Percentiles rank a stretch among this genome's conserved stretches.
Conservation (phyloP, 345 rosid species). For the Clausena lansium region DNA sequence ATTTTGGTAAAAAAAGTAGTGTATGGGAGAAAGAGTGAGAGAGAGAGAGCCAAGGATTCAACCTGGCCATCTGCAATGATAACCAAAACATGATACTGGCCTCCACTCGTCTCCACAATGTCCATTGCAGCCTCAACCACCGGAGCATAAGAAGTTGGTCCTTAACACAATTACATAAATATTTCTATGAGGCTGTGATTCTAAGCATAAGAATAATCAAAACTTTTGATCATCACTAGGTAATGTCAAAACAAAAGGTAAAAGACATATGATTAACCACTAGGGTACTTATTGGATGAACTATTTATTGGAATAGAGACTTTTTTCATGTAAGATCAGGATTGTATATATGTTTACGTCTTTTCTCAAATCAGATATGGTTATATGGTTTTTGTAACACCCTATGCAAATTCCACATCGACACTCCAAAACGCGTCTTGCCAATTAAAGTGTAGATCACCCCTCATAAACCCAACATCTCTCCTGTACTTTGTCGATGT, state of each 20-base stretch:
- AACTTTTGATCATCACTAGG: background rate
- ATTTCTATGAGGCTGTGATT: constrained; percentile 4
- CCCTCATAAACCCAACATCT: no score
- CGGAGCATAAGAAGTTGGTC: constrained; percentile 81
- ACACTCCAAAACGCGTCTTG: no score
- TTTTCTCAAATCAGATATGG: background rate
- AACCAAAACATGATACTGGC: constrained; percentile 76
- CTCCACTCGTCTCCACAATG: constrained; percentile 63
- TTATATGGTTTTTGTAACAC: no score
- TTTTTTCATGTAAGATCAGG: no score
- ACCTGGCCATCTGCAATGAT: constrained; percentile 88
- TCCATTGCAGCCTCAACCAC: constrained; percentile 63
- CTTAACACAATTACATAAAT: constrained; percentile 27
- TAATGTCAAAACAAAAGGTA: background rate
- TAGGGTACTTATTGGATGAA: background rate
- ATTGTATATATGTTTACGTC: no score
- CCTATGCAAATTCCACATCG: no score
- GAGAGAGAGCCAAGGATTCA: constrained; percentile 11
- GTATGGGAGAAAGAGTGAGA: background rate
- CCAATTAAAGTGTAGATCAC: no score
- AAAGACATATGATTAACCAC: background rate
- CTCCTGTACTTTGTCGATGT: no score
- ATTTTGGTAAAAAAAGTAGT: background rate
- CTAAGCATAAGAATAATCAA: background rate
- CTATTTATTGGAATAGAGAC: background rate